Percentiles rank a stretch among this genome's conserved stretches.
phyloP scores from a whole-genome alignment of 306 rosid genomes.

The Casuarina cunninghamiana region DNA sequence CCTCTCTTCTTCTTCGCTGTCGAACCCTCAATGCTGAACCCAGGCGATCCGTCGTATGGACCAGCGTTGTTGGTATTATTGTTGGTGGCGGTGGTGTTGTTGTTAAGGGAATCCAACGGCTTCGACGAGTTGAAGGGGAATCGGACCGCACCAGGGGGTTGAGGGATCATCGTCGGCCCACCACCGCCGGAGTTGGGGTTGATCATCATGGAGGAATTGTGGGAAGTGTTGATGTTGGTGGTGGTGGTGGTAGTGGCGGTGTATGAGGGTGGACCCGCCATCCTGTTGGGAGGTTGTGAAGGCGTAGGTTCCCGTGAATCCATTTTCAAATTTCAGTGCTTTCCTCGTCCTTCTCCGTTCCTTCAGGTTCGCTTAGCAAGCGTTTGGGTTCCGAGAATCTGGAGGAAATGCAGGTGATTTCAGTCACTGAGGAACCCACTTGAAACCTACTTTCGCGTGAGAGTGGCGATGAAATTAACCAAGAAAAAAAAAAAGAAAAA shows the following conservation, averaged over 20 bases:
- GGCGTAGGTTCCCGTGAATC: constrained; percentile 63
- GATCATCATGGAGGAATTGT: constrained; percentile 39
- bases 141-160: constrained; percentile 40
- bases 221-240: neutral
- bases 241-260: neutral
- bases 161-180: constrained; percentile 48
- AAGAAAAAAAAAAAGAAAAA: constrained; percentile 5
- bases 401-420: constrained; percentile 30
- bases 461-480: neutral
- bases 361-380: neutral
- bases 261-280: constrained; percentile 54
- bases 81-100: neutral
- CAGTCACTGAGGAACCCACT: constrained; percentile 7
- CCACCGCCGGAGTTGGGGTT: constrained; percentile 43
- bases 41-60: constrained; percentile 62
- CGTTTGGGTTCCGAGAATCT: constrained; percentile 13
- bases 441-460: constrained; percentile 16
- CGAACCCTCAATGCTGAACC: constrained; percentile 40
- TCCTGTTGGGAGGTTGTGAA: constrained; percentile 44
- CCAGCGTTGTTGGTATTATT: constrained; percentile 1
- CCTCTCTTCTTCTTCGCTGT: constrained; percentile 79
- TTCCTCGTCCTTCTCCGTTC: neutral
- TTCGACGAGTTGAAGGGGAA: constrained; percentile 61
- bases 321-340: constrained; percentile 31
- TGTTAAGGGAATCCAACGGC: constrained; percentile 42